Conservation (phyloP, 177 flowering plant genomes). For the Vitis hybrid region DNA sequence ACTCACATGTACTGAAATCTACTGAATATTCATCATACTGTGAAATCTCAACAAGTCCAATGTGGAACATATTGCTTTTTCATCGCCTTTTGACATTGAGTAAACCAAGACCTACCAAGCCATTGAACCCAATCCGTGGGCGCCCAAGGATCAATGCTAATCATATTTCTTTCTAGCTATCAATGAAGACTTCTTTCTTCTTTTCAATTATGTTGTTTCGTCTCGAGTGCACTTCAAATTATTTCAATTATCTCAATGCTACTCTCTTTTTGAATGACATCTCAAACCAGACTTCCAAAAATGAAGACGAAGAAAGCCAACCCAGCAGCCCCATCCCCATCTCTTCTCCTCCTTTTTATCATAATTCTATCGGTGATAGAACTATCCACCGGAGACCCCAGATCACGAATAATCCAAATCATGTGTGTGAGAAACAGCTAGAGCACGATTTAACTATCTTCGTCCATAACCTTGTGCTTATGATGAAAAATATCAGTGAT, state of each 20-base stretch:
- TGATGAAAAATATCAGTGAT: slow-evolving; percentile 68
- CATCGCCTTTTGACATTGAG: no score
- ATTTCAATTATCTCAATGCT: neutral
- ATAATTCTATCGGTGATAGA: slow-evolving; percentile 16
- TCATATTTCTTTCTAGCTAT: neutral
- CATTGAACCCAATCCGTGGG: no score
- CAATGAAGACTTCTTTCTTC: no score
- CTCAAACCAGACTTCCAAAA: neutral
- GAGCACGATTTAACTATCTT: slow-evolving; percentile 56
- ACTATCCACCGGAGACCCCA: slow-evolving; percentile 42
- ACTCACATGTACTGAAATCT: no score
- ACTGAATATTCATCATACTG: no score
- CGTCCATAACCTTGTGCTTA: slow-evolving; percentile 62
- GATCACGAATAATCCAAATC: slow-evolving; percentile 44
- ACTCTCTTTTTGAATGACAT: neutral
- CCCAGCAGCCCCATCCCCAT: neutral
- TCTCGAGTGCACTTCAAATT: neutral
- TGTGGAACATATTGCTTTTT: no score
- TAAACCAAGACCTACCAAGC: no score
- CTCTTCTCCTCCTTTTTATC: slow-evolving; percentile 11
- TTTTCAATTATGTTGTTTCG: no score
- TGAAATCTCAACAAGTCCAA: no score
- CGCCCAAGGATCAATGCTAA: no score
- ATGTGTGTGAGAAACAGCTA: slow-evolving; percentile 34
- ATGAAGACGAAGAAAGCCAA: slow-evolving; percentile 24